Percentiles rank a stretch among this genome's conserved stretches.
Conservation (phyloP, 2,329 filamentous ascomycete species). For the Fusarium sp. region DNA sequence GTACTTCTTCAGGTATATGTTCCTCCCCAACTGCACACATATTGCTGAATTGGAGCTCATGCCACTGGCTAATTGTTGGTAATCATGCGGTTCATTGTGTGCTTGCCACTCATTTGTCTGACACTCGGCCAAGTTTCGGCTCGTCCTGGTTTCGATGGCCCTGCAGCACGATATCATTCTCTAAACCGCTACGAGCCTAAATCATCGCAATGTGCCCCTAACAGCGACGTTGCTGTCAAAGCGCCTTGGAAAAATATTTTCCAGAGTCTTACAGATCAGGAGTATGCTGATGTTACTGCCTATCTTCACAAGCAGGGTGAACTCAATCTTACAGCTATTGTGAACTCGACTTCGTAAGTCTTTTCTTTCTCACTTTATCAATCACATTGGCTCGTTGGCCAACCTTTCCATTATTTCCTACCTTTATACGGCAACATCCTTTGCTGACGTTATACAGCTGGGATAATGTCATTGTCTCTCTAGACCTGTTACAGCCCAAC, state of each 20-base stretch:
- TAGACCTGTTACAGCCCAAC: constrained; percentile 60
- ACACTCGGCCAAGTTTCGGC: too few species aligned
- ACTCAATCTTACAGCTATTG: constrained; percentile 33
- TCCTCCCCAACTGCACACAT: too few species aligned
- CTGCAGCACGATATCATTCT: constrained; percentile 24
- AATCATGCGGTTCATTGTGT: too few species aligned
- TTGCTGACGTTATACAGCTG: not conserved
- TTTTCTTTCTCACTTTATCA: not conserved
- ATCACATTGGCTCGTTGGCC: not conserved
- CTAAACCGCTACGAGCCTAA: constrained; percentile 11
- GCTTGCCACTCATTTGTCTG: too few species aligned
- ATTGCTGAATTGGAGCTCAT: too few species aligned
- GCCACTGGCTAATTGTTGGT: too few species aligned
- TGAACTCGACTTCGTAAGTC: constrained; percentile 36
- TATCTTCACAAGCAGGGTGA: constrained; percentile 28
- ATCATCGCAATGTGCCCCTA: not conserved
- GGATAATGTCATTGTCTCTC: constrained; percentile 36
- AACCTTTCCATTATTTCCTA: not conserved
- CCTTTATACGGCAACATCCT: too few species aligned
- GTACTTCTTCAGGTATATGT: too few species aligned
- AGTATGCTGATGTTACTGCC: constrained; percentile 32
- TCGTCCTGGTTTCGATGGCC: not conserved
- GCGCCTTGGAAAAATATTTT: constrained; percentile 28
- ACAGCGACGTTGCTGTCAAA: not conserved
- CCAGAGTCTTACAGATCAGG: constrained; percentile 26